Evolutionary conservation across 2,329 filamentous ascomycete species (phyloP).

Genomic region (Alternaria brassicicola): DNA sequence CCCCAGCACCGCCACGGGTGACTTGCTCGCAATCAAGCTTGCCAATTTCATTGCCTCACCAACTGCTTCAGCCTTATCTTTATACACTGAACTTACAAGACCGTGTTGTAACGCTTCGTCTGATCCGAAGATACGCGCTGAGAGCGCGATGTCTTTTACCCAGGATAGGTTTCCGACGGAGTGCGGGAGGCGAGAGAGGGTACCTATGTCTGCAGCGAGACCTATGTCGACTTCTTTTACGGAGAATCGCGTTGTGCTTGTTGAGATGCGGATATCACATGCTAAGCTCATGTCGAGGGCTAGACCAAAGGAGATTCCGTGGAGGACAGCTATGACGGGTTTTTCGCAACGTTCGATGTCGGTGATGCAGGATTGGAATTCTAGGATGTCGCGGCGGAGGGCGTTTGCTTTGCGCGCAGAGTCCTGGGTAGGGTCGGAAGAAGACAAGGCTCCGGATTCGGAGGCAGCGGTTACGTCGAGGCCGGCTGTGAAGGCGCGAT

Average conservation of each 20-base stretch:
- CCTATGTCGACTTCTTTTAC: slow-evolving; percentile 87
- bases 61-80: slow-evolving; percentile 66
- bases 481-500: slow-evolving; percentile 83
- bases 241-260: slow-evolving; percentile 65
- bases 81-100: slow-evolving; percentile 70
- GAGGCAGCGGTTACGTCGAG: slow-evolving; percentile 78
- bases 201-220: slow-evolving; percentile 79
- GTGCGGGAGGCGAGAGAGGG: slow-evolving; percentile 74
- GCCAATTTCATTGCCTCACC: slow-evolving; percentile 68
- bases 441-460: slow-evolving; percentile 55
- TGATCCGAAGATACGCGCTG: slow-evolving; percentile 71
- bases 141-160: slow-evolving; percentile 79
- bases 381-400: slow-evolving; percentile 70
- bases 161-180: slow-evolving; percentile 72
- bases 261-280: slow-evolving; percentile 72
- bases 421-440: slow-evolving; percentile 55
- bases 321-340: slow-evolving; percentile 51
- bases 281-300: slow-evolving; percentile 63
- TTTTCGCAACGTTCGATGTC: slow-evolving; percentile 88
- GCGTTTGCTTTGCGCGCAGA: slow-evolving; percentile 61
- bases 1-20: slow-evolving; percentile 83
- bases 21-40: slow-evolving; percentile 73
- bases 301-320: slow-evolving; percentile 47
- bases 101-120: slow-evolving; percentile 73
- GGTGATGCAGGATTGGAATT: slow-evolving; percentile 81